phyloP scores from a whole-genome alignment of 139 green algal genomes.

The Chlorella vulgaris region DNA sequence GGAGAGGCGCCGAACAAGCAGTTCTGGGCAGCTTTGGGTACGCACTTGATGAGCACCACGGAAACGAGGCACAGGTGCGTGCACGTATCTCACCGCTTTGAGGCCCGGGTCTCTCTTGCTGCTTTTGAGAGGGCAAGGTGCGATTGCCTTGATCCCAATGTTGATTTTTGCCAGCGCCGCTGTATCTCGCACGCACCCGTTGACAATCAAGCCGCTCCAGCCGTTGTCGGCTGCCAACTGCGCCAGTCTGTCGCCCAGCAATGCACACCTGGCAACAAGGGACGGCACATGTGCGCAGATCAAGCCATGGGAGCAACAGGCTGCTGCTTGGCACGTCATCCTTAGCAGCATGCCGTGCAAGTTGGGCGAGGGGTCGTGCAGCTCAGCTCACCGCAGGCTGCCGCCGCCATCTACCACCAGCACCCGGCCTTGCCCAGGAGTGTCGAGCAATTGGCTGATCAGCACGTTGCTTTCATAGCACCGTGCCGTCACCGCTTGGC shows the following conservation, averaged over 20 bases:
- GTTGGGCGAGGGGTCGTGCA: too few species aligned
- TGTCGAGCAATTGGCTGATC: constrained; percentile 81
- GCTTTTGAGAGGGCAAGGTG: constrained; percentile 87
- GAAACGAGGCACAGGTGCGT: not conserved
- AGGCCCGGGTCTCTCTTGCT: constrained; percentile 86
- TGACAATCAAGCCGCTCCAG: constrained; percentile 93
- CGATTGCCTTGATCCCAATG: constrained; percentile 91
- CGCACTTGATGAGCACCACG: not conserved
- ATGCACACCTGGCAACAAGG: constrained; percentile 48
- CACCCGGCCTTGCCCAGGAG: constrained; percentile 79
- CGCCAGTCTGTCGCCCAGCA: constrained; percentile 94
- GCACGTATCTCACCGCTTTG: constrained; percentile 26
- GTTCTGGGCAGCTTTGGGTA: not conserved
- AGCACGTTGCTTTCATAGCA: constrained; percentile 96
- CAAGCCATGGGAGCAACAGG: not conserved
- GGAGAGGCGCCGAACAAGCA: too few species aligned
- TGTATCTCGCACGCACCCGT: constrained; percentile 93
- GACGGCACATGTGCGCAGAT: too few species aligned
- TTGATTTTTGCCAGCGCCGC: constrained; percentile 80
- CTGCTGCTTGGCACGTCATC: too few species aligned
- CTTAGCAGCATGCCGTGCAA: too few species aligned
- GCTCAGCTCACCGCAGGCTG: constrained; percentile 73
- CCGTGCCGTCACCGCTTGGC: constrained; percentile 72
- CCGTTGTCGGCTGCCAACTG: constrained; percentile 86
- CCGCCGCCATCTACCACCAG: constrained; percentile 93